phyloP scores from a whole-genome alignment of 78 protist species.

The Dictyostelium purpureum region DNA sequence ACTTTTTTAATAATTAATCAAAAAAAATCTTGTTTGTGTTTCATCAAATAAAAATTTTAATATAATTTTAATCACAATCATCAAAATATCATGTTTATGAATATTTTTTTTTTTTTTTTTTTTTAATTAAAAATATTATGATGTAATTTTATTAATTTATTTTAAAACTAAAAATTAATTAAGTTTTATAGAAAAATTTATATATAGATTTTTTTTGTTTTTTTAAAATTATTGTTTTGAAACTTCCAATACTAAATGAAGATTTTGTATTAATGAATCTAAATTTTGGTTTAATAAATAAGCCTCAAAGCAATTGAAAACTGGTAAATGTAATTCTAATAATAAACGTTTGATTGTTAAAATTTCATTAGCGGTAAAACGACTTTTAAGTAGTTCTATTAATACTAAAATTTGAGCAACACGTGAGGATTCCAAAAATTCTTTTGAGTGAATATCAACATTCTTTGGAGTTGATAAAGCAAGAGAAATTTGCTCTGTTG shows the following conservation, averaged over 20 bases:
- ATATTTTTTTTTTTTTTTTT: too few relatives aligned
- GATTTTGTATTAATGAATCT: background rate
- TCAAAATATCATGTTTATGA: too few relatives aligned
- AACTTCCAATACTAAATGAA: background rate
- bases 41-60: too few relatives aligned
- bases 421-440: background rate
- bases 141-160: too few relatives aligned
- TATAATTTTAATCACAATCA: too few relatives aligned
- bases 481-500: background rate
- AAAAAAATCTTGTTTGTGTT: too few relatives aligned
- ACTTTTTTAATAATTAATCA: too few relatives aligned
- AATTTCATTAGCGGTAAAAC: background rate
- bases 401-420: background rate
- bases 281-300: background rate
- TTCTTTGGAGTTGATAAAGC: background rate
- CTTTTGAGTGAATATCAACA: background rate
- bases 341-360: background rate
- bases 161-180: too few relatives aligned
- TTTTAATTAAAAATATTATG: too few relatives aligned
- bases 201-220: background rate
- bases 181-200: too few relatives aligned
- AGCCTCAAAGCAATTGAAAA: slow-evolving; percentile 18
- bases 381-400: background rate
- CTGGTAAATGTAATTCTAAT: background rate
- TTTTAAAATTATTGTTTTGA: background rate